A percentile compares a stretch with the other conserved stretches of the same genome.
Evolutionary conservation across 2,329 filamentous ascomycete genomes (phyloP).

Genomic region (Ascochyta viciae-villosae): DNA sequence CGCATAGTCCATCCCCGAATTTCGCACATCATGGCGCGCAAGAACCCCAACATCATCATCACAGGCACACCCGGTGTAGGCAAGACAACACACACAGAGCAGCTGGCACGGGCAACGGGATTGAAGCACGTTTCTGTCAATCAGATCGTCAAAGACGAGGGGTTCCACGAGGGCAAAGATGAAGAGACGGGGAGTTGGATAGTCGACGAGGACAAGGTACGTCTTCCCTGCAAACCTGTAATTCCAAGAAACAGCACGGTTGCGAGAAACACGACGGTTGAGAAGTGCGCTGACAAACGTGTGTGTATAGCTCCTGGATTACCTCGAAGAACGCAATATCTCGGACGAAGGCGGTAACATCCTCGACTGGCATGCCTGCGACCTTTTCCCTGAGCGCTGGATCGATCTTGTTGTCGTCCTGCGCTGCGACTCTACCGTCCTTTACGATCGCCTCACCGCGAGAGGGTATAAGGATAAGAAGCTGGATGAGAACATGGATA

Average conservation of each 20-base stretch:
- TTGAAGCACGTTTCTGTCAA: conserved; percentile 88
- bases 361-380: conserved; percentile 98
- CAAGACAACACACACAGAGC: conserved; percentile 91
- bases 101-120: conserved; percentile 76
- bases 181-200: conserved; percentile 87
- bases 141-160: conserved; percentile 85
- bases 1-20: background rate
- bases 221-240: background rate
- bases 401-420: conserved; percentile 95
- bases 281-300: background rate
- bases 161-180: conserved; percentile 87
- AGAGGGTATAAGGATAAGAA: conserved; percentile 86
- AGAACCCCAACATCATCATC: conserved; percentile 84
- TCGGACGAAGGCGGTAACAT: conserved; percentile 76
- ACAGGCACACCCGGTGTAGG: conserved; percentile 96
- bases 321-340: conserved; percentile 80
- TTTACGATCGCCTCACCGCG: conserved; percentile 83
- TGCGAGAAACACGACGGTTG: background rate
- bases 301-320: conserved; percentile 73
- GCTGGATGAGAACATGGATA: conserved; percentile 93
- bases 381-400: conserved; percentile 91
- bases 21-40: conserved; percentile 46
- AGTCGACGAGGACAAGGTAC: conserved; percentile 93
- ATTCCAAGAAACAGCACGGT: too few species aligned
- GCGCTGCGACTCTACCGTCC: conserved; percentile 76